Conservation (phyloP, 805 yeast genomes). For the Metschnikowia koreensis region DNA sequence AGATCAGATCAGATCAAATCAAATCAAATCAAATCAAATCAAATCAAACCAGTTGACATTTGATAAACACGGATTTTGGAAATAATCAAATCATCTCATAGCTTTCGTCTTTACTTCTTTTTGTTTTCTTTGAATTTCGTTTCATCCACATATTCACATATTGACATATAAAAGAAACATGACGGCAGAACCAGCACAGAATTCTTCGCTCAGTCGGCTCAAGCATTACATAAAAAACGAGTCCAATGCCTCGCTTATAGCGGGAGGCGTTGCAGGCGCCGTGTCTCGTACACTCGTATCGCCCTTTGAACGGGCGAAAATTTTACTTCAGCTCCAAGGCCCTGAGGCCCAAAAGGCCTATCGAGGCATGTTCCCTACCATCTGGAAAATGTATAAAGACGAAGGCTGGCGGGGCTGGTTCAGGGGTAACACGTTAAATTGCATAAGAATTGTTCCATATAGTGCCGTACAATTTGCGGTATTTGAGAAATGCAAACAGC, state of each 20-base stretch:
- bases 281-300: slow-evolving; percentile 87
- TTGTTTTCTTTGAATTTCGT: no score
- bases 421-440: slow-evolving; percentile 88
- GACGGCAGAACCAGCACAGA: not conserved
- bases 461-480: slow-evolving; percentile 92
- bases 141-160: no score
- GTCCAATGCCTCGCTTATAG: slow-evolving; percentile 58
- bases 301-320: slow-evolving; percentile 93
- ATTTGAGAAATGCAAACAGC: slow-evolving; percentile 60
- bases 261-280: slow-evolving; percentile 80
- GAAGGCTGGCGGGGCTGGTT: slow-evolving; percentile 91
- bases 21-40: no score
- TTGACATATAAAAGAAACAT: not conserved
- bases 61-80: no score
- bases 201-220: not conserved
- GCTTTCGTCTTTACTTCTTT: no score
- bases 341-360: slow-evolving; percentile 48
- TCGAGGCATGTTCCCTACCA: slow-evolving; percentile 73
- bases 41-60: no score
- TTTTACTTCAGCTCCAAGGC: slow-evolving; percentile 85
- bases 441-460: slow-evolving; percentile 88
- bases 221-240: slow-evolving; percentile 41
- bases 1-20: no score
- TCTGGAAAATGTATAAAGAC: slow-evolving; percentile 74
- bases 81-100: no score